Evolutionary conservation across 495 filamentous ascomycete genomes (phyloP).

Genomic region (Talaromyces thailandensis): DNA sequence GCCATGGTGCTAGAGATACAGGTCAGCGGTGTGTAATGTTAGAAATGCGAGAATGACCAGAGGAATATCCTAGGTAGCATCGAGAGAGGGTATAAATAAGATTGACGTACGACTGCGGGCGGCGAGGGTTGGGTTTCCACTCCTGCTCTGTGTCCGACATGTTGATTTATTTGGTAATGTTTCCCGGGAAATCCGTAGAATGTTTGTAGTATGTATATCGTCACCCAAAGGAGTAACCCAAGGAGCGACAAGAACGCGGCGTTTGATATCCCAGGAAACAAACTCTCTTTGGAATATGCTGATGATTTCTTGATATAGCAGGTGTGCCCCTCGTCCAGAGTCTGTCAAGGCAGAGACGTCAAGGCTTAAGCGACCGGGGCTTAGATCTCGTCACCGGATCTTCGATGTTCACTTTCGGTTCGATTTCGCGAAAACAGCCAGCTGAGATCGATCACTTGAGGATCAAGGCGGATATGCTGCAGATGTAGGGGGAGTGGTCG

Average conservation of each 20-base stretch:
- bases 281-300: background rate
- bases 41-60: conserved; percentile 14
- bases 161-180: conserved; percentile 6
- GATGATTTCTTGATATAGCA: background rate
- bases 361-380: background rate
- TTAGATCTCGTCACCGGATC: background rate
- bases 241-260: conserved; percentile 2
- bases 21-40: conserved; percentile 10
- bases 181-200: conserved; percentile 5
- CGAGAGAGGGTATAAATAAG: background rate
- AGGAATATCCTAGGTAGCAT: background rate
- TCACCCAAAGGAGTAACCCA: conserved; percentile 3
- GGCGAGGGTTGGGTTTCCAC: conserved; percentile 63
- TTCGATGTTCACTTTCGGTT: background rate
- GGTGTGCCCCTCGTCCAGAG: background rate
- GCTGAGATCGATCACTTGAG: conserved; percentile 1
- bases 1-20: conserved; percentile 61
- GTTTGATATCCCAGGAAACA: background rate
- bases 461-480: background rate
- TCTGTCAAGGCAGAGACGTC: background rate
- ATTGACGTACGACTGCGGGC: conserved; percentile 71
- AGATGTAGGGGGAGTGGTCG: background rate
- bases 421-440: conserved; percentile 2
- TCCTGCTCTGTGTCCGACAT: conserved; percentile 61
- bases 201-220: conserved; percentile 7